Conservation (phyloP, 1,139 yeast genomes). For the Debaryomyces fabryi region DNA sequence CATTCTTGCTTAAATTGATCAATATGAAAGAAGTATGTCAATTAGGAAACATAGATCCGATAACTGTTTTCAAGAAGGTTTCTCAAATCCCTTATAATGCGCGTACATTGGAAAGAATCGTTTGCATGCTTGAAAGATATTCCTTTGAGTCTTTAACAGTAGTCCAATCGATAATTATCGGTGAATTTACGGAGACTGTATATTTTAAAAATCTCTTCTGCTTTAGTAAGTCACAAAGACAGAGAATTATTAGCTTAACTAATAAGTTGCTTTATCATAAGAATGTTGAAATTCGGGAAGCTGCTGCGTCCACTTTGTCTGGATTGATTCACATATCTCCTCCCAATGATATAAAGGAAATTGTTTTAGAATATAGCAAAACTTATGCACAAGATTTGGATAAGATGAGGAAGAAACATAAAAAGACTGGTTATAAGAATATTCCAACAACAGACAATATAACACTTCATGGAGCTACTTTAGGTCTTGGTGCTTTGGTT, state of each 20-base stretch:
- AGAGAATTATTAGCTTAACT: conserved; percentile 54
- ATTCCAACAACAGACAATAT: conserved; percentile 45
- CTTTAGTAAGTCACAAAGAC: conserved; percentile 53
- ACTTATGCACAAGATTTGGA: conserved; percentile 35
- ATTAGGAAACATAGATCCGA: conserved; percentile 65
- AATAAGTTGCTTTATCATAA: conserved; percentile 60
- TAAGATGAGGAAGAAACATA: conserved; percentile 32
- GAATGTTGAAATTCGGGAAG: conserved; percentile 75
- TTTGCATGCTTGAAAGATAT: conserved; percentile 53
- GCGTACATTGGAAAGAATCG: conserved; percentile 45
- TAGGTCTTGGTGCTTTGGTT: conserved; percentile 87
- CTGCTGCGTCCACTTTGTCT: conserved; percentile 75
- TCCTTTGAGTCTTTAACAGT: conserved; percentile 52
- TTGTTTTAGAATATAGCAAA: conserved; percentile 29
- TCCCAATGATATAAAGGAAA: conserved; percentile 49
- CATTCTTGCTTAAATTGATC: conserved; percentile 68
- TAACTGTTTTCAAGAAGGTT: conserved; percentile 52
- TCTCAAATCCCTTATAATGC: conserved; percentile 61
- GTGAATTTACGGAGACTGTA: conserved; percentile 73
- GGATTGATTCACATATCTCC: conserved; percentile 84
- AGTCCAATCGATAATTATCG: conserved; percentile 68
- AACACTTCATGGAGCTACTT: conserved; percentile 78
- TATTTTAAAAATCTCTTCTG: conserved; percentile 72
- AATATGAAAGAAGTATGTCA: conserved; percentile 82
- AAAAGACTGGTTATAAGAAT: conserved; percentile 29